Percentiles rank a stretch among this genome's conserved stretches.
Conservation (phyloP, 2,329 filamentous ascomycete species). For the Xylaria sp. region DNA sequence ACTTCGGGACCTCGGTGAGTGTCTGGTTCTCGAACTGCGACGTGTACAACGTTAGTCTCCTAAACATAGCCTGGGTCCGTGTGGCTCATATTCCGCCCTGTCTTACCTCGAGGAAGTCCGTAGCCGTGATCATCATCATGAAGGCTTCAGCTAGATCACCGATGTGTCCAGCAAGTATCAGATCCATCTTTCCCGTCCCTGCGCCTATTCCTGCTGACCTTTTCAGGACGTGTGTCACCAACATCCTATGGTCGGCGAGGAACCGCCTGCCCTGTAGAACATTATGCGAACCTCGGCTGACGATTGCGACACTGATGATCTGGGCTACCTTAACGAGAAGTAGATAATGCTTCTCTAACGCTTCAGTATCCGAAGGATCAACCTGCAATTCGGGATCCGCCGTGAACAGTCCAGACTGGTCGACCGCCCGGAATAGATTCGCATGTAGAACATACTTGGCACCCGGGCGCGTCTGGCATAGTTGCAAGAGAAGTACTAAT, state of each 20-base stretch:
- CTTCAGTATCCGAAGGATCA: constrained; percentile 70
- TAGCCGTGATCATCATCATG: constrained; percentile 80
- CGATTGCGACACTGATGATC: constrained; percentile 80
- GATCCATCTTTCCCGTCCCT: constrained; percentile 45
- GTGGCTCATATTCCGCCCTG: not conserved
- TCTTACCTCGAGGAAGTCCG: constrained; percentile 81
- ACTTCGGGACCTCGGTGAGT: constrained; percentile 29
- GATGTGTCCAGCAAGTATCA: constrained; percentile 63
- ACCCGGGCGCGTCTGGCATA: constrained; percentile 83
- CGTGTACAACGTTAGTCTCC: constrained; percentile 26
- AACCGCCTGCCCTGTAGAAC: constrained; percentile 80
- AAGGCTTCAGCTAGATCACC: constrained; percentile 84
- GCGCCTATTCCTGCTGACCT: constrained; percentile 78
- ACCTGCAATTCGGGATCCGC: constrained; percentile 92
- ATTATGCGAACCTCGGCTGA: constrained; percentile 83
- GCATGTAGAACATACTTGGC: constrained; percentile 87
- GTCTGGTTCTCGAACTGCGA: constrained; percentile 39
- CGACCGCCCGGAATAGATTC: constrained; percentile 81
- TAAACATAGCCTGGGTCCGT: not conserved
- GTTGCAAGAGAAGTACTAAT: constrained; percentile 79
- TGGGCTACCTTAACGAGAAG: constrained; percentile 81
- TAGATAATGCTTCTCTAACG: constrained; percentile 81
- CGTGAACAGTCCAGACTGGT: constrained; percentile 82
- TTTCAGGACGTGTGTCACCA: constrained; percentile 90
- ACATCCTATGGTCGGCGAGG: constrained; percentile 78